A percentile compares a stretch with the other conserved stretches of the same genome.
Evolutionary conservation across 208 protist species (phyloP).

Genomic region (Trypanosoma conorhini): DNA sequence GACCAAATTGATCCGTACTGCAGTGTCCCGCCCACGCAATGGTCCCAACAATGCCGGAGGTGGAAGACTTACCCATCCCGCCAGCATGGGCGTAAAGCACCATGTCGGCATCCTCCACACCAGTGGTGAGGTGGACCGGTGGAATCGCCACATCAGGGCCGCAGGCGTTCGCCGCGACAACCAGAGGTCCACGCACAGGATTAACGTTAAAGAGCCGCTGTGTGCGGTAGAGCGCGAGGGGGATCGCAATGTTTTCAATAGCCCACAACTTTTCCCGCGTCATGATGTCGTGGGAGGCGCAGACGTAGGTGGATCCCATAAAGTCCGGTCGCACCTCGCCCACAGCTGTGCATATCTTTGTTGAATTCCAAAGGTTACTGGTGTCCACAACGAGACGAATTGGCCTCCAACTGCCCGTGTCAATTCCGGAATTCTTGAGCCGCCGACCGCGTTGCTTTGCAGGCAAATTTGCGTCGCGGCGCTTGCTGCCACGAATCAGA

Average conservation of each 20-base stretch:
- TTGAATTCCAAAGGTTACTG: conserved; percentile 30
- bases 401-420: conserved; percentile 15
- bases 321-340: conserved; percentile 30
- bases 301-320: conserved; percentile 37
- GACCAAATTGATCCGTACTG: conserved; percentile 27
- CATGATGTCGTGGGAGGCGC: conserved; percentile 41
- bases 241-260: conserved; percentile 35
- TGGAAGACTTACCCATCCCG: background rate
- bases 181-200: conserved; percentile 7
- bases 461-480: background rate
- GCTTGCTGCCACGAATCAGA: background rate
- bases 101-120: conserved; percentile 49
- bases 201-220: conserved; percentile 38
- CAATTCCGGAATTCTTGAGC: background rate
- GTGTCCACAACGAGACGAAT: conserved; percentile 49
- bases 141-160: conserved; percentile 36
- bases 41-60: conserved; percentile 13
- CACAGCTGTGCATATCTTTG: conserved; percentile 29
- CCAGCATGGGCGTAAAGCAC: conserved; percentile 61
- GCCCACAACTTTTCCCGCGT: conserved; percentile 43
- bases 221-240: conserved; percentile 24
- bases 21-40: conserved; percentile 58
- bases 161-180: conserved; percentile 30
- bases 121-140: conserved; percentile 22
- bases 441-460: background rate